Evolutionary conservation across 2,329 filamentous ascomycete species (phyloP).

Genomic region (Nemania bipapillata): DNA sequence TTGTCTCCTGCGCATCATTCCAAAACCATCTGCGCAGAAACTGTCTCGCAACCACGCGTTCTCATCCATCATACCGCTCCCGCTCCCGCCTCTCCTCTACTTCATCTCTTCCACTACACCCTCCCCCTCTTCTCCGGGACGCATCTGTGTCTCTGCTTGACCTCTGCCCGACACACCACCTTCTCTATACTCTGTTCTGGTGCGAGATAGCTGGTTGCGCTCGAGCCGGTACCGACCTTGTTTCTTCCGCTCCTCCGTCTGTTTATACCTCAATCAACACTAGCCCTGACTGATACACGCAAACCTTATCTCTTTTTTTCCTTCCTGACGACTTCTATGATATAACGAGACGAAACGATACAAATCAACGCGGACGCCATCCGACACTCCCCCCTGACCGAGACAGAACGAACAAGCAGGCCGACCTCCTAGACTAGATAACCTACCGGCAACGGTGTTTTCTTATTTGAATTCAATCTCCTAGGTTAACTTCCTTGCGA

Average conservation of each 20-base stretch:
- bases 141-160: neutral
- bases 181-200: neutral
- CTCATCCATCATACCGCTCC: neutral
- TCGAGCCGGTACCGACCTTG: slow-evolving; percentile 1
- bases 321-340: slow-evolving; percentile 39
- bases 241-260: neutral
- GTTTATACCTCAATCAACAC: neutral
- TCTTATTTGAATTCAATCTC: neutral
- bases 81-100: neutral
- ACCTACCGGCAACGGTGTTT: slow-evolving; percentile 35
- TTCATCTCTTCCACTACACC: neutral
- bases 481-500: slow-evolving; percentile 1
- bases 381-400: slow-evolving; percentile 7
- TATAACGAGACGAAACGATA: slow-evolving; percentile 39
- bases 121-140: neutral
- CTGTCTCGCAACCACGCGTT: slow-evolving; percentile 20
- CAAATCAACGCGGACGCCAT: slow-evolving; percentile 24
- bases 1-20: slow-evolving; percentile 29
- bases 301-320: neutral
- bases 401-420: slow-evolving; percentile 25
- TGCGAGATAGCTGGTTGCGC: slow-evolving; percentile 18
- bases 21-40: slow-evolving; percentile 20
- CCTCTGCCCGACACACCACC: neutral
- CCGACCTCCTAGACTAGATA: slow-evolving; percentile 32
- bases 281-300: neutral